Percentiles rank a stretch among this genome's conserved stretches.
Evolutionary conservation across 2,329 filamentous ascomycete genomes (phyloP).

Genomic region (Beauveria australis): DNA sequence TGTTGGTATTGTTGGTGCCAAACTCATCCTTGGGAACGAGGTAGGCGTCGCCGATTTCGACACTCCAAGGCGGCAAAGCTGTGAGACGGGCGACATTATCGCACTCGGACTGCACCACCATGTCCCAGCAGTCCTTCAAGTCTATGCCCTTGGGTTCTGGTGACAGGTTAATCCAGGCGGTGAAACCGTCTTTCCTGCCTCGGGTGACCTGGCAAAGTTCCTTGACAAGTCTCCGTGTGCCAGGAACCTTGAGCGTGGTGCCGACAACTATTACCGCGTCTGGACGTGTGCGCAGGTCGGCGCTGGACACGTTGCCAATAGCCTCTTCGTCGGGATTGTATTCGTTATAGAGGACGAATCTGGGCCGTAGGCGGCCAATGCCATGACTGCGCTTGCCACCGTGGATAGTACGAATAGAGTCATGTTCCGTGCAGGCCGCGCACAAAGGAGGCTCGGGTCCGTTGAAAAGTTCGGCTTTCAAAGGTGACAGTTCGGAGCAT

Average conservation of each 20-base stretch:
- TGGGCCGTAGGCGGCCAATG: slow-evolving; percentile 78
- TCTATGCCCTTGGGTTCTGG: slow-evolving; percentile 73
- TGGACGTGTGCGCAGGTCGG: slow-evolving; percentile 76
- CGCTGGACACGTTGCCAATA: slow-evolving; percentile 81
- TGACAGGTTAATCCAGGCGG: slow-evolving; percentile 92
- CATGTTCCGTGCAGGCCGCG: slow-evolving; percentile 61
- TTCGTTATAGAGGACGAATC: slow-evolving; percentile 97
- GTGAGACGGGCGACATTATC: slow-evolving; percentile 77
- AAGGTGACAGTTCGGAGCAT: slow-evolving; percentile 67
- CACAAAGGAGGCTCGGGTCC: slow-evolving; percentile 80
- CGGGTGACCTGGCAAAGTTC: slow-evolving; percentile 87
- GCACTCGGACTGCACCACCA: slow-evolving; percentile 78
- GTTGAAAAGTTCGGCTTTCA: slow-evolving; percentile 72
- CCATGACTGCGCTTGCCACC: slow-evolving; percentile 89
- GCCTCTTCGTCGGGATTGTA: slow-evolving; percentile 94
- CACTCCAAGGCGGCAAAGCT: slow-evolving; percentile 51
- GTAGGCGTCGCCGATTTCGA: slow-evolving; percentile 42
- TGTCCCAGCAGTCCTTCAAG: slow-evolving; percentile 87
- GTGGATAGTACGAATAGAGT: slow-evolving; percentile 64
- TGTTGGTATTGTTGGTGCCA: slow-evolving; percentile 28
- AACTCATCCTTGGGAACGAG: slow-evolving; percentile 38
- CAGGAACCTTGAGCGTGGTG: slow-evolving; percentile 90
- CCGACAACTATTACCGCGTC: slow-evolving; percentile 93
- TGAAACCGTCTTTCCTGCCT: slow-evolving; percentile 71
- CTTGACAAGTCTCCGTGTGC: slow-evolving; percentile 79